Conservation (phyloP, 179 eudicot species). For the Beta macrorhiza region DNA sequence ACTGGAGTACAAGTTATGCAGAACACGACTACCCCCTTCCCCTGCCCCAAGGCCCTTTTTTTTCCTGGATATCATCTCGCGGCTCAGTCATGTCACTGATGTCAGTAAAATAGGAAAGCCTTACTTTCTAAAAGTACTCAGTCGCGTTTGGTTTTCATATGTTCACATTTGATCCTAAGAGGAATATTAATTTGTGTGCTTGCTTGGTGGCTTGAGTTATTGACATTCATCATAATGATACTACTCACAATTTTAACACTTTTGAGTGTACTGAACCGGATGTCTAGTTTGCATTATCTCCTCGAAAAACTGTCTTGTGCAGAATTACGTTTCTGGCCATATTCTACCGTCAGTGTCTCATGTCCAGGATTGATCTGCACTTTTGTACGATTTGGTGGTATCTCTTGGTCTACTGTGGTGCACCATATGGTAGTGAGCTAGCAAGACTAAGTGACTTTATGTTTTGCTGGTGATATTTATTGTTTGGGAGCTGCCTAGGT, state of each 20-base stretch:
- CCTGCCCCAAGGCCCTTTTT: not conserved
- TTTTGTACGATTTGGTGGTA: not conserved
- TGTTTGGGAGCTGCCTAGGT: not conserved
- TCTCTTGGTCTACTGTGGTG: not conserved
- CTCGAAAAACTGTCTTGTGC: not conserved
- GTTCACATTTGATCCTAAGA: not conserved
- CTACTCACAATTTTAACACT: not conserved
- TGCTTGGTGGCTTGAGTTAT: not conserved
- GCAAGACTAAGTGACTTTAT: not conserved
- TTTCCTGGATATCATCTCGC: not conserved
- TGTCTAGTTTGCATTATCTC: not conserved
- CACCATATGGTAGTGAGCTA: not conserved
- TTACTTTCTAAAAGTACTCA: not conserved
- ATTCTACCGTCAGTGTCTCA: not conserved
- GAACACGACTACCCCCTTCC: not conserved
- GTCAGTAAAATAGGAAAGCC: not conserved
- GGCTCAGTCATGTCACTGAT: not conserved
- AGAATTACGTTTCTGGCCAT: not conserved
- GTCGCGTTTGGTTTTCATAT: not conserved
- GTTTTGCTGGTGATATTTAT: not conserved
- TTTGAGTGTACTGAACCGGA: not conserved
- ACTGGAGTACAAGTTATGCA: not conserved
- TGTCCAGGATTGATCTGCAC: not conserved
- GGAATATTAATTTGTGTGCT: not conserved
- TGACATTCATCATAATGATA: not conserved